Conservation (phyloP, 2,329 filamentous ascomycete genomes). For the Penicillium italicum region DNA sequence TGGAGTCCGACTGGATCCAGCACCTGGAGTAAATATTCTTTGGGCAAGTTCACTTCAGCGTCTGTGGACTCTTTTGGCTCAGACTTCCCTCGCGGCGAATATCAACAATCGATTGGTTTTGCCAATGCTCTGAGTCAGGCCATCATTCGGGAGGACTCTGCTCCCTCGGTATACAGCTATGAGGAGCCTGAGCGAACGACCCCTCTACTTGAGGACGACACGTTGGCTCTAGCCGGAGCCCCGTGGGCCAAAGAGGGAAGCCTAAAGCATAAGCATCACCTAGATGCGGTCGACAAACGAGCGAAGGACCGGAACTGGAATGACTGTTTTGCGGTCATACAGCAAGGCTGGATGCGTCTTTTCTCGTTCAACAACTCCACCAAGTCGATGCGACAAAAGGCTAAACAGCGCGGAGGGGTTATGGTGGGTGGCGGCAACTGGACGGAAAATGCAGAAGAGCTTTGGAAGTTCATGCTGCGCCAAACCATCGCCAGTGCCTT, state of each 20-base stretch:
- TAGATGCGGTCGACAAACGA: constrained; percentile 85
- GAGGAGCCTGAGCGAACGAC: constrained; percentile 60
- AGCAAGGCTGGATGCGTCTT: constrained; percentile 88
- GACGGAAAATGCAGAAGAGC: constrained; percentile 90
- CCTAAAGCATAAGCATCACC: constrained; percentile 91
- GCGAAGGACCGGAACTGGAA: constrained; percentile 92
- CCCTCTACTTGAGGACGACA: constrained; percentile 84
- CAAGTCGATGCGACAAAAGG: constrained; percentile 67
- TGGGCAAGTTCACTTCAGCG: constrained; percentile 85
- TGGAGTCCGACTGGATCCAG: constrained; percentile 93
- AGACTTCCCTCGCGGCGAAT: constrained; percentile 70
- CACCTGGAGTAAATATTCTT: constrained; percentile 90
- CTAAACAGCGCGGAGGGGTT: constrained; percentile 55
- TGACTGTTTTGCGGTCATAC: constrained; percentile 92
- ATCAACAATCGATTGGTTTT: constrained; percentile 95
- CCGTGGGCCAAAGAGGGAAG: constrained; percentile 98
- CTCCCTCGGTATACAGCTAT: constrained; percentile 49
- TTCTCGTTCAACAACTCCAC: constrained; percentile 83
- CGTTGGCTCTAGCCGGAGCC: constrained; percentile 84
- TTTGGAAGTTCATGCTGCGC: constrained; percentile 81
- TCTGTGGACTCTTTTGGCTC: constrained; percentile 88
- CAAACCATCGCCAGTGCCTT: constrained; percentile 89
- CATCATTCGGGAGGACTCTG: constrained; percentile 77
- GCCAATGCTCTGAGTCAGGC: constrained; percentile 94
- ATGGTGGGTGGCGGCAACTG: constrained; percentile 94